Evolutionary conservation across 73 alveolate genomes (phyloP), one percentile per base, ranked within the genome.

Genomic region (Effrenium voratum): DNA sequence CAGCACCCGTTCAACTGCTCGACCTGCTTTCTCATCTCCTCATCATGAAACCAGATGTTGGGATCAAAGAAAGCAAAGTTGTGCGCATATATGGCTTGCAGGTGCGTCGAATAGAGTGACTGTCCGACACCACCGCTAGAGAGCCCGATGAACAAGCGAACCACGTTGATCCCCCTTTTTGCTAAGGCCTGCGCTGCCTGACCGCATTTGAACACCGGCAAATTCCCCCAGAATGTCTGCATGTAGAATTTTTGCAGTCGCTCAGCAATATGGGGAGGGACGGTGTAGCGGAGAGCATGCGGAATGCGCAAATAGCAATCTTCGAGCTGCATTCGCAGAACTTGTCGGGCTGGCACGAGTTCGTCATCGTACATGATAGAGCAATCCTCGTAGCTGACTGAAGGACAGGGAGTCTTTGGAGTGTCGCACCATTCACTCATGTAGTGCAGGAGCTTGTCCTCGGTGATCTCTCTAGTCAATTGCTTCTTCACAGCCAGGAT

Each of bases 11-110:
- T 36, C 75, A 36, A 30, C 34, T 60, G 75, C 75, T 60, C 75
- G 38, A n/a, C 83, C n/a, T 72, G 83, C 83, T 72, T 72, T 16
- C 83, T 26, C 83, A 72, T 72, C 83, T 72, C 83, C 3, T 26
- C 36, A 3, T 38, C 83, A 22, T n/a, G 28, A 22, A 30, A 72
- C 45, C 49, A 72, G 6, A 72, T 72, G 83, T 72, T 72, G 34
- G 49, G 45, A 22, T 72, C 83, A 38, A 72, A 12, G 49, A 72
- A 72, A 4, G 24, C n/a, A 38, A 30, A 47, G 49, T 32, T 72
- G 50, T 3, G 34, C 34, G 34, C 5, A 32, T 36, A 36, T 12
- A 72, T 32, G 22, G 50, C 83, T 30, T 60, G 38, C 6, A 60
- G 75, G 34, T 60, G 75, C 5, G 75, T 3, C 38, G 38, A 22